These are phyloP conservation scores for Penicillium expansum DNA, from an alignment of 2,329 filamentous ascomycete genomes.

Conservation along the genomic window DNA sequence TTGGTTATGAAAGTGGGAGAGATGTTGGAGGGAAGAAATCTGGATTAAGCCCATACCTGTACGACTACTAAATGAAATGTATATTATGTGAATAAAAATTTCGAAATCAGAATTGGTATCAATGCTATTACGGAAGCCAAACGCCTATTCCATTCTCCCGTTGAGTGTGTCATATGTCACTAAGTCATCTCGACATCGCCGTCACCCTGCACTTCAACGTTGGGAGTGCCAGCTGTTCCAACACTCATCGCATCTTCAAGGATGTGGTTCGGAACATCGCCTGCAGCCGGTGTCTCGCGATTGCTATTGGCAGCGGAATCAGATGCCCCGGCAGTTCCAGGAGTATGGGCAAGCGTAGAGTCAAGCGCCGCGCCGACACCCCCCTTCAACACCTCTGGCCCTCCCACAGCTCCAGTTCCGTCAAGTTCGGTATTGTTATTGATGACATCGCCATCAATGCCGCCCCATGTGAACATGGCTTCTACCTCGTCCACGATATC, in stretches of 20 bases:
- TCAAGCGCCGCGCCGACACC: conserved; percentile 34
- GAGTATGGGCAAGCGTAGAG: conserved; percentile 19
- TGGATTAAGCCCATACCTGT: conserved; percentile 10
- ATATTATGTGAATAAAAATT: conserved; percentile 1
- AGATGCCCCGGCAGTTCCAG: conserved; percentile 13
- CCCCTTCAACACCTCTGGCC: conserved; percentile 33
- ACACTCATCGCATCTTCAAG: conserved; percentile 27
- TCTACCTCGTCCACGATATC: conserved; percentile 94
- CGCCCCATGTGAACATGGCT: conserved; percentile 62
- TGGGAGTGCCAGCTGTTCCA: conserved; percentile 25
- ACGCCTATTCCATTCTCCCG: conserved; percentile 7
- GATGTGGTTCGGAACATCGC: conserved; percentile 15
- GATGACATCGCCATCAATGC: conserved; percentile 35
- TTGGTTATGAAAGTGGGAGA: conserved; percentile 41
- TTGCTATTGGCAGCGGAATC: conserved; percentile 26
- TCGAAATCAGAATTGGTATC: conserved; percentile 18
- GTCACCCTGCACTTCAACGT: conserved; percentile 16
- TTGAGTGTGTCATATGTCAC: neutral
- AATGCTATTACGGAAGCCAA: conserved; percentile 1
- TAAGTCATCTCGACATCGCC: conserved; percentile 35
- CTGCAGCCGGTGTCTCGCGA: conserved; percentile 17
- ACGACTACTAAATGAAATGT: conserved; percentile 15
- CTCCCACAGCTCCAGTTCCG: conserved; percentile 29
- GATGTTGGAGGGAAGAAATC: conserved; percentile 31
- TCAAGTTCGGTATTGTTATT: conserved; percentile 25